Evolutionary conservation across 495 filamentous ascomycete genomes (phyloP).

Genomic region (Penicillium cataractarum): DNA sequence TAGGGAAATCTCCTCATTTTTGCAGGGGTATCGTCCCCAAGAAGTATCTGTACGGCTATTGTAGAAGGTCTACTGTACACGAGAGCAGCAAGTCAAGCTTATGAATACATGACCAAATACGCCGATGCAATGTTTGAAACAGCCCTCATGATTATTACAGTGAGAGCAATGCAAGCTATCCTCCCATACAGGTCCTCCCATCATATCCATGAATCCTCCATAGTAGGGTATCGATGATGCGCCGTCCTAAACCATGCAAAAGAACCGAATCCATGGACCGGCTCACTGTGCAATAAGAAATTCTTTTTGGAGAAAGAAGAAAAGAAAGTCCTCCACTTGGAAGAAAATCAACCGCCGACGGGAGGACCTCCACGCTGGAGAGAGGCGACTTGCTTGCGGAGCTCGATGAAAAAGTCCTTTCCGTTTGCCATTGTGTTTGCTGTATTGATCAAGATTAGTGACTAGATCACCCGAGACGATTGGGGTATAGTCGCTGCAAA

Average conservation of each 20-base stretch:
- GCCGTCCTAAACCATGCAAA: conserved; percentile 34
- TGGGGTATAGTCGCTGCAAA: not conserved
- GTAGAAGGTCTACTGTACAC: conserved; percentile 7
- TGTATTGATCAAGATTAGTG: conserved; percentile 25
- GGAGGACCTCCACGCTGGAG: conserved; percentile 46
- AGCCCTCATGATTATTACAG: conserved; percentile 12
- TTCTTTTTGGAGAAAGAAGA: conserved; percentile 16
- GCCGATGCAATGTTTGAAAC: conserved; percentile 27
- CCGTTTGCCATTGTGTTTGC: conserved; percentile 58
- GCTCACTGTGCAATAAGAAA: conserved; percentile 27
- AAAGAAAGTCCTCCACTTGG: conserved; percentile 8
- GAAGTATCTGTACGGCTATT: conserved; percentile 3
- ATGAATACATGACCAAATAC: conserved; percentile 24
- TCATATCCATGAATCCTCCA: conserved; percentile 29
- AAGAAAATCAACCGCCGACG: conserved; percentile 44
- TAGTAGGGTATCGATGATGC: conserved; percentile 39
- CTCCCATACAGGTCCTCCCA: conserved; percentile 25
- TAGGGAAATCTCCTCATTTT: not conserved
- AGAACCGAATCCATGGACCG: conserved; percentile 23
- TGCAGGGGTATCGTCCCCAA: not conserved
- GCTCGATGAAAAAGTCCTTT: conserved; percentile 58
- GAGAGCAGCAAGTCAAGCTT: conserved; percentile 1
- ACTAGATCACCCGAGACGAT: not conserved
- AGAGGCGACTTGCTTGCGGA: conserved; percentile 53
- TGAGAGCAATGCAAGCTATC: conserved; percentile 9